phyloP scores from a whole-genome alignment of 192 early-diverging fungal genomes.

The Obelidium mucronatum region DNA sequence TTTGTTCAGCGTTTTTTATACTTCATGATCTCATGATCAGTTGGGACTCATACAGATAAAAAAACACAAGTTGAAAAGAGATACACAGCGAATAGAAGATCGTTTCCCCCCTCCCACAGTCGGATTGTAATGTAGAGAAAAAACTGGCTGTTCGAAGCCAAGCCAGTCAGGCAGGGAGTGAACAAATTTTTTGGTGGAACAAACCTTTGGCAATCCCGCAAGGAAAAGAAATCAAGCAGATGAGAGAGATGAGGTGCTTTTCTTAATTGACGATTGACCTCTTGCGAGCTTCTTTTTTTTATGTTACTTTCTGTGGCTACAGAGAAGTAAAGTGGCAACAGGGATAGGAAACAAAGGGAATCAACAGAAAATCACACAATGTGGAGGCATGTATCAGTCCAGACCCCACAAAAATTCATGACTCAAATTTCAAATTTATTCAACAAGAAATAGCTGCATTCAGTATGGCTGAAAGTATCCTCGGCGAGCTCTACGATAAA shows the following conservation, averaged over 20 bases:
- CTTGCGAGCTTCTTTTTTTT: too few species aligned
- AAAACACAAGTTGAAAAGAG: too few species aligned
- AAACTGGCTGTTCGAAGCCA: background rate
- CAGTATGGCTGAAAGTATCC: conserved; percentile 50
- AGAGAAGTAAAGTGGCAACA: background rate
- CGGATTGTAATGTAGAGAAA: too few species aligned
- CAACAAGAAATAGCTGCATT: conserved; percentile 6
- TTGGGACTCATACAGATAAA: too few species aligned
- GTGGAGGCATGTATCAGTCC: background rate
- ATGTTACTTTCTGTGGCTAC: background rate
- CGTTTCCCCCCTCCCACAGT: too few species aligned
- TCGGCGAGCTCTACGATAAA: conserved; percentile 41
- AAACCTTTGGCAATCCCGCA: background rate
- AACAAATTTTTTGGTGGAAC: background rate
- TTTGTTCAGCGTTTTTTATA: too few species aligned
- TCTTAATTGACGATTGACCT: too few species aligned
- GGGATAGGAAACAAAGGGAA: background rate
- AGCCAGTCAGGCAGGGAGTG: background rate
- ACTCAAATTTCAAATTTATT: background rate
- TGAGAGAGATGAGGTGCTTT: too few species aligned
- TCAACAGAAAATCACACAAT: background rate
- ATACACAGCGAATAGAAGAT: too few species aligned
- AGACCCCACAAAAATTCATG: background rate
- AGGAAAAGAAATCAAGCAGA: background rate
- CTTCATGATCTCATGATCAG: too few species aligned